These are phyloP conservation scores for Termitomyces sp. DNA, from an alignment of 768 basidiomycete genomes.

Conservation along the genomic window DNA sequence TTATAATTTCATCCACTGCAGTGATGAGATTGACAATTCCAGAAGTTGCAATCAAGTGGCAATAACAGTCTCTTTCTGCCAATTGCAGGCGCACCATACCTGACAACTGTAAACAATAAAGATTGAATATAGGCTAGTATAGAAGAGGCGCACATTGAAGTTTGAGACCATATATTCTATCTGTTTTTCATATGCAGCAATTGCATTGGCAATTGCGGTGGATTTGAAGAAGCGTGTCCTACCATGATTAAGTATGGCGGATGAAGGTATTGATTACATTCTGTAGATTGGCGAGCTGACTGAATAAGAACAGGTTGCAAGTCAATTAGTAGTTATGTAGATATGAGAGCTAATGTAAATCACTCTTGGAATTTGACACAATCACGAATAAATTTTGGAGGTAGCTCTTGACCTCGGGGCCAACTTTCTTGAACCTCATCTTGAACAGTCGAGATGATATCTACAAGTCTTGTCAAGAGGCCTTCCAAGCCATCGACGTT, in stretches of 20 bases:
- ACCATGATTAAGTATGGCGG: background rate
- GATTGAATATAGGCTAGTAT: background rate
- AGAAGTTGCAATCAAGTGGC: background rate
- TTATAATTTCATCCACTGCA: background rate
- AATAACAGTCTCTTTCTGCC: background rate
- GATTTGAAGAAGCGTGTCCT: background rate
- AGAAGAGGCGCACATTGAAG: background rate
- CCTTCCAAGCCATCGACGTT: too few relatives aligned
- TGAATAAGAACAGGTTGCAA: too few relatives aligned
- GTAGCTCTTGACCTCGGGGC: background rate
- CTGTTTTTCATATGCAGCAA: background rate
- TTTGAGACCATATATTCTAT: background rate
- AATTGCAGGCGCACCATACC: background rate
- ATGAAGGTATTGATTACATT: background rate
- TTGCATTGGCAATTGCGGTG: background rate
- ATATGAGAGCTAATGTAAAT: background rate
- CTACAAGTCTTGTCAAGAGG: background rate
- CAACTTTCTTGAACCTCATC: background rate
- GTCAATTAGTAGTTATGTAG: background rate
- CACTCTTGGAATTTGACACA: background rate
- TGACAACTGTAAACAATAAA: too few relatives aligned
- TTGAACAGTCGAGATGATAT: too few relatives aligned
- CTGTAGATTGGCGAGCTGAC: background rate
- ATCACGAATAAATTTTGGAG: background rate
- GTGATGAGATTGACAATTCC: background rate